phyloP scores from a whole-genome alignment of 2,329 filamentous ascomycete species.

The Pestalotiopsis sp. region DNA sequence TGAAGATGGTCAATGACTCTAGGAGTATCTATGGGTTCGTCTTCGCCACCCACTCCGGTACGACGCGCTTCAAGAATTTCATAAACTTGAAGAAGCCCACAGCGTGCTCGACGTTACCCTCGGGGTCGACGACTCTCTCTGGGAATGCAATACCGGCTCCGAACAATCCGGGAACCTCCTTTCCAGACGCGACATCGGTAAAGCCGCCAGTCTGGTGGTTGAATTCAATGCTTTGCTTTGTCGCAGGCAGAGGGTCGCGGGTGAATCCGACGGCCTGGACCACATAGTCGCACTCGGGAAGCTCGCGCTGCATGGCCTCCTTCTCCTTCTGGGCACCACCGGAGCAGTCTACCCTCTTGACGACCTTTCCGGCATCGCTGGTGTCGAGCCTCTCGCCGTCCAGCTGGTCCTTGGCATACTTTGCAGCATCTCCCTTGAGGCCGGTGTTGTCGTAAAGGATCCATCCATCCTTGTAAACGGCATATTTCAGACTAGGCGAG shows the following conservation, averaged over 20 bases:
- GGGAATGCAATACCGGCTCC: slow-evolving; percentile 66
- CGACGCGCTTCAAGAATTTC: slow-evolving; percentile 57
- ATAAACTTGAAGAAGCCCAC: slow-evolving; percentile 69
- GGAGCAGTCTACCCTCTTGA: slow-evolving; percentile 46
- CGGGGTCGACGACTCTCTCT: slow-evolving; percentile 59
- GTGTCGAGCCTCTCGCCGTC: slow-evolving; percentile 48
- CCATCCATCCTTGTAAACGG: slow-evolving; percentile 62
- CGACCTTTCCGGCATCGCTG: slow-evolving; percentile 45
- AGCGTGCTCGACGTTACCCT: slow-evolving; percentile 60
- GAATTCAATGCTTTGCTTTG: slow-evolving; percentile 25
- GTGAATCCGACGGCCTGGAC: slow-evolving; percentile 62
- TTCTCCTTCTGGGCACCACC: slow-evolving; percentile 38
- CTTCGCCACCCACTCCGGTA: slow-evolving; percentile 46
- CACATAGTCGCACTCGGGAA: slow-evolving; percentile 52
- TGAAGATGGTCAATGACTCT: too few species aligned
- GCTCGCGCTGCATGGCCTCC: slow-evolving; percentile 41
- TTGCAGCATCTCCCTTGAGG: slow-evolving; percentile 60
- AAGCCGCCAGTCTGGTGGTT: slow-evolving; percentile 40
- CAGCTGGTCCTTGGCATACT: slow-evolving; percentile 59
- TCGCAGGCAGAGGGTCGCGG: slow-evolving; percentile 46
- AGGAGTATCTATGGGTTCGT: not conserved
- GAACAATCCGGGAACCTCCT: slow-evolving; percentile 51
- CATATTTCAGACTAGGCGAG: slow-evolving; percentile 57
- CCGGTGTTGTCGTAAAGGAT: slow-evolving; percentile 66
- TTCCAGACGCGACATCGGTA: slow-evolving; percentile 38